Percentiles rank a stretch among this genome's conserved stretches.
Conservation (phyloP, 495 filamentous ascomycete species). For the Amniculicola lignicola region DNA sequence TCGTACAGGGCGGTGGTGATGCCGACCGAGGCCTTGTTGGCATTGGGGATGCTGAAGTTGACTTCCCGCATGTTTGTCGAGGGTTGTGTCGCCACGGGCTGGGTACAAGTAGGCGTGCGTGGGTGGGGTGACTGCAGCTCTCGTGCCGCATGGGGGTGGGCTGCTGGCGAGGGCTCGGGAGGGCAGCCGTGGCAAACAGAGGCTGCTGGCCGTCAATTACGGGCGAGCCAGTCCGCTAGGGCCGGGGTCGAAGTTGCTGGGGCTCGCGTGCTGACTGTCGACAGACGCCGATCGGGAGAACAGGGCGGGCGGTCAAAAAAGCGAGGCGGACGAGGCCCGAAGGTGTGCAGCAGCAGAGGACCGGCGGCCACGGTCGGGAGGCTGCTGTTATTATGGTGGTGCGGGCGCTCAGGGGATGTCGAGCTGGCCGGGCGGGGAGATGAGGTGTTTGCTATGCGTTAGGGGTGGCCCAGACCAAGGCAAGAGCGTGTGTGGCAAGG, state of each 20-base stretch:
- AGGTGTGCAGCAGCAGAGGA: no score
- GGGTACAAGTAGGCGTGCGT: background rate
- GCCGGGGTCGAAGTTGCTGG: conserved; percentile 6
- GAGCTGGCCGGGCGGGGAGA: conserved; percentile 20
- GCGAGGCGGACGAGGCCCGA: conserved; percentile 15
- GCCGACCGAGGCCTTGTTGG: conserved; percentile 98
- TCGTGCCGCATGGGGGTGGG: conserved; percentile 27
- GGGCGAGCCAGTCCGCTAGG: no score
- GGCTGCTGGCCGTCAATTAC: conserved; percentile 9
- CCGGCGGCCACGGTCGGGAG: no score
- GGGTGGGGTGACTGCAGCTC: conserved; percentile 23
- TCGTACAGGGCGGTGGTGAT: conserved; percentile 99
- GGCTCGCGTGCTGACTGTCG: background rate
- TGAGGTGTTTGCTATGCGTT: conserved; percentile 31
- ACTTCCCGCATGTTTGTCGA: conserved; percentile 85
- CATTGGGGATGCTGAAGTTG: conserved; percentile 99
- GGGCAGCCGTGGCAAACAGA: background rate
- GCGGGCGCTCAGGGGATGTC: conserved; percentile 6
- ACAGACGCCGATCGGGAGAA: conserved; percentile 4
- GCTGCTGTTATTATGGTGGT: background rate
- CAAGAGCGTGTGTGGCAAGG: conserved; percentile 34
- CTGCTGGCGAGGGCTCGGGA: background rate
- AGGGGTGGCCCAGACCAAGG: conserved; percentile 25
- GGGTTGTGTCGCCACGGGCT: background rate
- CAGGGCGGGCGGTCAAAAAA: conserved; percentile 9